A percentile compares a stretch with the other conserved stretches of the same genome.
Conservation (phyloP, 202 grass and related monocot species). For the Cymbopogon flexuosus region DNA sequence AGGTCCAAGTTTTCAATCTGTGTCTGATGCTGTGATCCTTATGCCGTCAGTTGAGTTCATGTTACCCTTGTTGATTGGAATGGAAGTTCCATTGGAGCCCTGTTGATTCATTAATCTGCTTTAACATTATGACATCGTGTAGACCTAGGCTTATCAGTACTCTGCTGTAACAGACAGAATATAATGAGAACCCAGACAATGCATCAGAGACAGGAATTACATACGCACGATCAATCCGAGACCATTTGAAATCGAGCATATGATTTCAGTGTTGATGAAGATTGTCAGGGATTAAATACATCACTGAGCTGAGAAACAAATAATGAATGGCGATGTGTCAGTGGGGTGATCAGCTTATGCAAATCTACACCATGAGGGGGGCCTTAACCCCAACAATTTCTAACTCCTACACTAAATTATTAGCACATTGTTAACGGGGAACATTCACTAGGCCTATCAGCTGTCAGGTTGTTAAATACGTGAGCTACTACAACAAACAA, state of each 20-base stretch:
- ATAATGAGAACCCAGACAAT: neutral
- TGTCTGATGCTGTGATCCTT: neutral
- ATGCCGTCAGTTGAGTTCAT: neutral
- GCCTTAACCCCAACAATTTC: conserved; percentile 36
- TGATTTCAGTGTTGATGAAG: conserved; percentile 18
- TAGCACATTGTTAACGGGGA: conserved; percentile 37
- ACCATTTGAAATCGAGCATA: conserved; percentile 13
- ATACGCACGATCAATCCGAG: neutral
- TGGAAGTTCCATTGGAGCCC: neutral
- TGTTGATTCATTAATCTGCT: too few relatives aligned
- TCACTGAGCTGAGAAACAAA: conserved; percentile 25
- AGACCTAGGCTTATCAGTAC: neutral
- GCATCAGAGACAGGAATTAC: neutral
- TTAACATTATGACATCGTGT: too few relatives aligned
- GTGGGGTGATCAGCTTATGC: conserved; percentile 22
- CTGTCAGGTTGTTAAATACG: conserved; percentile 31
- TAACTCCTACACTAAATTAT: conserved; percentile 41
- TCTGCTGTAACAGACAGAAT: neutral
- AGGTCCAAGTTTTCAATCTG: neutral
- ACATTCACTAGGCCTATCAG: conserved; percentile 38
- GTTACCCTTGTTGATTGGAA: neutral
- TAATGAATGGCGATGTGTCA: conserved; percentile 33
- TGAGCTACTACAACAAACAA: conserved; percentile 38
- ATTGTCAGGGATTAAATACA: conserved; percentile 29
- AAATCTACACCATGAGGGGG: conserved; percentile 33